Evolutionary conservation across 1,139 yeast genomes (phyloP).

Genomic region (Groenewaldozyma sp.): DNA sequence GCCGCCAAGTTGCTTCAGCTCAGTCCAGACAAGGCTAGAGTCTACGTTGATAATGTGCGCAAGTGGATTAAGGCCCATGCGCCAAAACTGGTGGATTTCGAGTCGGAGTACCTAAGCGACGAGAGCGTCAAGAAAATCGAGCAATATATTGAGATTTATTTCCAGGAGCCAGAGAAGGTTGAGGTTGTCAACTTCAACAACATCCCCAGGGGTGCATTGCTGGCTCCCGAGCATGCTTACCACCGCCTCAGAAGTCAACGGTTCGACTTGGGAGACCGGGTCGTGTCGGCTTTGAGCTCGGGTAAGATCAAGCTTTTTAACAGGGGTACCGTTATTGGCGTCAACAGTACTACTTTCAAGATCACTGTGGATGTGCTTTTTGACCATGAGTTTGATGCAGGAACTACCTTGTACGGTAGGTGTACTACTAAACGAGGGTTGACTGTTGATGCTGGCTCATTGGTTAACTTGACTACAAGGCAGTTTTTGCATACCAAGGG

Average conservation of each 20-base stretch:
- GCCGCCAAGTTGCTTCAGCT: slow-evolving; percentile 35
- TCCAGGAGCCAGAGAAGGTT: slow-evolving; percentile 15
- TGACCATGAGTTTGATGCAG: slow-evolving; percentile 76
- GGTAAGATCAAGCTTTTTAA: slow-evolving; percentile 86
- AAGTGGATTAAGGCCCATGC: slow-evolving; percentile 38
- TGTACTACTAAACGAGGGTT: slow-evolving; percentile 73
- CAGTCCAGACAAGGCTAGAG: slow-evolving; percentile 36
- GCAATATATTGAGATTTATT: slow-evolving; percentile 41
- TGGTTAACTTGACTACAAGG: slow-evolving; percentile 63
- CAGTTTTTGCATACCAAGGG: slow-evolving; percentile 59
- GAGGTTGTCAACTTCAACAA: slow-evolving; percentile 48
- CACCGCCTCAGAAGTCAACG: slow-evolving; percentile 65
- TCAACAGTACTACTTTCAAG: slow-evolving; percentile 51
- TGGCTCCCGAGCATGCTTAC: slow-evolving; percentile 67
- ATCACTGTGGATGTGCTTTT: slow-evolving; percentile 64
- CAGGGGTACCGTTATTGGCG: slow-evolving; percentile 86
- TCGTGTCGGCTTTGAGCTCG: slow-evolving; percentile 72
- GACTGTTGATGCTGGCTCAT: slow-evolving; percentile 70
- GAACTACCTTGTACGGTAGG: slow-evolving; percentile 72
- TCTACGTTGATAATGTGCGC: slow-evolving; percentile 28
- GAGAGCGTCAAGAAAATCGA: slow-evolving; percentile 64
- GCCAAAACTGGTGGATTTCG: slow-evolving; percentile 59
- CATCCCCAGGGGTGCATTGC: slow-evolving; percentile 77
- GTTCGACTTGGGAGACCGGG: slow-evolving; percentile 83
- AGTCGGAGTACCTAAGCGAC: slow-evolving; percentile 69